Conservation (phyloP, 2,329 filamentous ascomycete species). For the Dichotomopilus funicola region DNA sequence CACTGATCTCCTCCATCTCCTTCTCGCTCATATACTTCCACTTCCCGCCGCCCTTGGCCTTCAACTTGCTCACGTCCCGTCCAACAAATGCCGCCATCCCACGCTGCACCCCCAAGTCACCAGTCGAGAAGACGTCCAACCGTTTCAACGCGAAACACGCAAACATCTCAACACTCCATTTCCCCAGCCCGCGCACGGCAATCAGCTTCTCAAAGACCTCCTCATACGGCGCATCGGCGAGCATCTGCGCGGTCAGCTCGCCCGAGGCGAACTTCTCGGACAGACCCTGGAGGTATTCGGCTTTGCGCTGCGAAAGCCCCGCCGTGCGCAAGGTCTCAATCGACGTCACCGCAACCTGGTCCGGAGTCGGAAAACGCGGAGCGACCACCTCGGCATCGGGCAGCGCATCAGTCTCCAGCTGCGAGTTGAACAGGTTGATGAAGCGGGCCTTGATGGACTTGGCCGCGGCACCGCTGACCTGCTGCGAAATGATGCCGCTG, state of each 20-base stretch:
- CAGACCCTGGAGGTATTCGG: conserved; percentile 85
- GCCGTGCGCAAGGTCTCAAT: conserved; percentile 70
- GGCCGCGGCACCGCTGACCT: conserved; percentile 89
- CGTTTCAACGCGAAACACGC: conserved; percentile 91
- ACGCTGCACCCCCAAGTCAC: conserved; percentile 88
- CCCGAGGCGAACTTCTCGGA: conserved; percentile 72
- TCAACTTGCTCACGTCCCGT: conserved; percentile 75
- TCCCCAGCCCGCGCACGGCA: conserved; percentile 78
- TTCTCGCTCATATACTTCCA: conserved; percentile 97
- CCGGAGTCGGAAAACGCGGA: conserved; percentile 64
- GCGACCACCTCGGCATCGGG: not conserved
- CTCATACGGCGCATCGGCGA: conserved; percentile 75
- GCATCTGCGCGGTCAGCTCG: conserved; percentile 67
- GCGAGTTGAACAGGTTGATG: conserved; percentile 56
- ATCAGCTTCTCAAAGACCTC: conserved; percentile 76
- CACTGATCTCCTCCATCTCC: conserved; percentile 81
- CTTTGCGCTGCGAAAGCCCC: conserved; percentile 88
- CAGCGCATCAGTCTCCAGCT: not conserved
- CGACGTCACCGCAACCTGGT: conserved; percentile 58
- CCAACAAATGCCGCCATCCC: conserved; percentile 88
- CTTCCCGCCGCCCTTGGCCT: conserved; percentile 60
- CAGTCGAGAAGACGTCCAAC: conserved; percentile 87
- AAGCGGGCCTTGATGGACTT: conserved; percentile 85
- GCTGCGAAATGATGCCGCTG: conserved; percentile 90
- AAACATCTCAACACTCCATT: conserved; percentile 98